These are phyloP conservation scores for Lyophyllum shimeji DNA, from an alignment of 768 basidiomycete species.

Conservation along the genomic window DNA sequence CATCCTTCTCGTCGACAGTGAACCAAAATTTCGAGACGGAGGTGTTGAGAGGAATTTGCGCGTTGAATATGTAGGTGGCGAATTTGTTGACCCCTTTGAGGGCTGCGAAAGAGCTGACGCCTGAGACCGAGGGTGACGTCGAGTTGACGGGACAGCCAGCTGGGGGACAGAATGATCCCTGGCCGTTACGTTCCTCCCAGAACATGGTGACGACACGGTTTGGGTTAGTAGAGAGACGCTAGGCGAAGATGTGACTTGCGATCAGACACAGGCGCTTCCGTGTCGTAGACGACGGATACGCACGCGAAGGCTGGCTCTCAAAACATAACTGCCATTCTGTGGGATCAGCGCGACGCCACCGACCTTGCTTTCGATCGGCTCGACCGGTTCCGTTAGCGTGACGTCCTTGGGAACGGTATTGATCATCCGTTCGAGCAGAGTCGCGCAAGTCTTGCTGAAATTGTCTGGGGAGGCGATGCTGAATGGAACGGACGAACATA, in stretches of 20 bases:
- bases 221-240: neutral
- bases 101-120: neutral
- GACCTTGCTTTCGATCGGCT: neutral
- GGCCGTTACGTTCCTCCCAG: neutral
- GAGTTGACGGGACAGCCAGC: neutral
- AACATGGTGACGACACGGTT: neutral
- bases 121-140: neutral
- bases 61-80: neutral
- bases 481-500: too few species aligned
- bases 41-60: neutral
- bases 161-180: neutral
- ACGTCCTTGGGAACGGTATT: neutral
- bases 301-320: neutral
- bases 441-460: neutral
- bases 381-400: neutral
- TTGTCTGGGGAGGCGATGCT: neutral
- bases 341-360: neutral
- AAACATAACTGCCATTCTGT: neutral
- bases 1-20: neutral
- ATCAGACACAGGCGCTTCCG: neutral
- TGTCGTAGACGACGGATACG: neutral
- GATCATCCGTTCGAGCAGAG: neutral
- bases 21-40: constrained; percentile 2
- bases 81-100: neutral
- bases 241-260: neutral